Percentiles rank a stretch among this genome's conserved stretches.
phyloP scores from a whole-genome alignment of 2,329 filamentous ascomycete species.

The Pseudopyricularia javanii region DNA sequence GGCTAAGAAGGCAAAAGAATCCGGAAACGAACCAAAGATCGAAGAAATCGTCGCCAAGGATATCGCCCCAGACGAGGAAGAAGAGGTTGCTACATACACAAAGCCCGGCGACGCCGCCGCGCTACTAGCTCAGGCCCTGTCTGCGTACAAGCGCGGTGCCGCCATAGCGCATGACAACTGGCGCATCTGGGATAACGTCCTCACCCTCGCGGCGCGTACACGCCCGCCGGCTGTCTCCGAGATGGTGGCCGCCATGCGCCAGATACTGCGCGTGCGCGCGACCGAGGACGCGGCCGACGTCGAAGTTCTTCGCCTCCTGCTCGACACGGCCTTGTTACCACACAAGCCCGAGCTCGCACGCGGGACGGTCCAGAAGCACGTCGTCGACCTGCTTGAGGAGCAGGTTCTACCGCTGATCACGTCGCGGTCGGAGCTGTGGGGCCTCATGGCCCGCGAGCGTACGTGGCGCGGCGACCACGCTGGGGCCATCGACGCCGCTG shows the following conservation, averaged over 20 bases:
- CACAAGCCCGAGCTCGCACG: constrained; percentile 28
- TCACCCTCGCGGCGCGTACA: constrained; percentile 72
- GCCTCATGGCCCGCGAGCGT: constrained; percentile 57
- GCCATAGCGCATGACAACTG: constrained; percentile 73
- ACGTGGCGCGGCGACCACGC: constrained; percentile 60
- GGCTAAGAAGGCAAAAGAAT: constrained; percentile 13
- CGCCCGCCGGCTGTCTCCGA: constrained; percentile 64
- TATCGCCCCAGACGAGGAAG: constrained; percentile 8
- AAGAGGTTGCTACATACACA: constrained; percentile 13
- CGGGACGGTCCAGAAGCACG: constrained; percentile 47
- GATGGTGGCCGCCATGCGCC: constrained; percentile 60
- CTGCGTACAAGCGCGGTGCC: constrained; percentile 79
- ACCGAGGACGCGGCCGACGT: constrained; percentile 71
- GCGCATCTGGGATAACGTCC: constrained; percentile 93
- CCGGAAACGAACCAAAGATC: constrained; percentile 15
- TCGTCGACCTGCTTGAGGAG: constrained; percentile 63
- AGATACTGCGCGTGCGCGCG: constrained; percentile 64
- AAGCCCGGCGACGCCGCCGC: constrained; percentile 35
- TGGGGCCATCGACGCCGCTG: constrained; percentile 68
- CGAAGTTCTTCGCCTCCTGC: constrained; percentile 57
- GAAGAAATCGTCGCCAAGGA: constrained; percentile 10
- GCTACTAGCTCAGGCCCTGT: constrained; percentile 62
- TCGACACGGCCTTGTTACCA: constrained; percentile 53
- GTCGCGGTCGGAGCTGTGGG: constrained; percentile 63
- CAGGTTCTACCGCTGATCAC: constrained; percentile 77